Conservation (phyloP, 768 basidiomycete species). For the Cyclocybe aegerita region DNA sequence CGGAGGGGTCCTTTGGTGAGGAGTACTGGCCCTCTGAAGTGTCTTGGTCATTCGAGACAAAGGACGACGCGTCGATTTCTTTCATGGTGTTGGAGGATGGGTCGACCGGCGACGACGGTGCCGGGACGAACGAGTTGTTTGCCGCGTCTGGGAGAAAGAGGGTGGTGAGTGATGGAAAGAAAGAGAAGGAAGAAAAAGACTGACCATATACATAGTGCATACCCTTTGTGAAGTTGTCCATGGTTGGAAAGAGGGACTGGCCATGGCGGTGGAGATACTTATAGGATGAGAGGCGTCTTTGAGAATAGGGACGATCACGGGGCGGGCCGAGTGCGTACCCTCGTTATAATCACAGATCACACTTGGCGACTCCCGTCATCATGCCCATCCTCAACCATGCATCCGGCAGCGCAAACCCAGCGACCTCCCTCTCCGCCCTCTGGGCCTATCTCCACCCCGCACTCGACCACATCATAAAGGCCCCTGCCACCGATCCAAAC, state of each 20-base stretch:
- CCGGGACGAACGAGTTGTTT: neutral
- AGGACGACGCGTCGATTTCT: neutral
- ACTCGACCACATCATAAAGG: constrained; percentile 73
- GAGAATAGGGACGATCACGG: neutral
- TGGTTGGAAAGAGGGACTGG: neutral
- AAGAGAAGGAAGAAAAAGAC: neutral
- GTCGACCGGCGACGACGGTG: no score
- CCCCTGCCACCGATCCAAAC: constrained; percentile 54
- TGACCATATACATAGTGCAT: neutral
- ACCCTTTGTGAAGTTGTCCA: neutral
- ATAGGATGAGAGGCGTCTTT: neutral
- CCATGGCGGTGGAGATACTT: no score
- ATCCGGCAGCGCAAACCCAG: constrained; percentile 69
- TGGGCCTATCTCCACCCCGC: constrained; percentile 79
- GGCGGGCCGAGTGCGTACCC: neutral
- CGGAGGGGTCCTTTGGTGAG: no score
- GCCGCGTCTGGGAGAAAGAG: neutral
- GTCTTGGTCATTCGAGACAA: constrained; percentile 18
- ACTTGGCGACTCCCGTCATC: constrained; percentile 3
- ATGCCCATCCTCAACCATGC: constrained; percentile 49
- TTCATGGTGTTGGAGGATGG: no score
- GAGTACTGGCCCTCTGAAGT: no score
- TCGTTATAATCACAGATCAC: neutral
- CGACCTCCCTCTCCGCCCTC: constrained; percentile 67
- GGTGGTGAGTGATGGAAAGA: neutral